phyloP scores from a whole-genome alignment of 768 basidiomycete species.

The Nidularia sp. region DNA sequence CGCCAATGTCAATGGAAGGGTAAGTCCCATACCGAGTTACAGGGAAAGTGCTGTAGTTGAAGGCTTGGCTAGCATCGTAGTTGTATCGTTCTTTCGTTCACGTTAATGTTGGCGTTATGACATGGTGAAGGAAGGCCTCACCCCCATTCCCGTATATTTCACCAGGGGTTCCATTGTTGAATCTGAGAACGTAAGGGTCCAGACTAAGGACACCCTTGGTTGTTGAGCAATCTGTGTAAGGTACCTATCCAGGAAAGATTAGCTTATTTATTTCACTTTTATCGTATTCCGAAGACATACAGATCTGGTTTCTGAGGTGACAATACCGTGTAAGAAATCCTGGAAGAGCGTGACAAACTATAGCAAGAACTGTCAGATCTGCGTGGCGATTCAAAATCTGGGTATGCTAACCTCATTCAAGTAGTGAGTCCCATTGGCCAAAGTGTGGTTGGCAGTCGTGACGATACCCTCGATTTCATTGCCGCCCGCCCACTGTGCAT shows the following conservation, averaged over 20 bases:
- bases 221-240: constrained; percentile 59
- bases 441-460: constrained; percentile 24
- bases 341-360: constrained; percentile 51
- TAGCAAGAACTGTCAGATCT: background rate
- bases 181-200: constrained; percentile 48
- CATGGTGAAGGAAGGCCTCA: constrained; percentile 11
- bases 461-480: constrained; percentile 60
- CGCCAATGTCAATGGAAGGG: background rate
- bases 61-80: constrained; percentile 48
- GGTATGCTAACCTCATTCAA: constrained; percentile 39
- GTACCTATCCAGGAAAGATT: constrained; percentile 26
- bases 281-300: constrained; percentile 16
- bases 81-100: constrained; percentile 45
- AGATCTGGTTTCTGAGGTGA: constrained; percentile 45
- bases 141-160: constrained; percentile 55
- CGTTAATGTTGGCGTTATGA: background rate
- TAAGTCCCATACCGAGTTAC: constrained; percentile 30
- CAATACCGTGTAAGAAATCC: constrained; percentile 44
- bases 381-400: background rate
- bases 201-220: constrained; percentile 54
- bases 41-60: constrained; percentile 51
- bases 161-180: constrained; percentile 45
- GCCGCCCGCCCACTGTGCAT: constrained; percentile 56
- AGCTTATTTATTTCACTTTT: background rate
- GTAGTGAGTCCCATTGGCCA: constrained; percentile 41